Evolutionary conservation across 805 yeast genomes (phyloP).

Genomic region (Saccharomycopsis fibuligera): DNA sequence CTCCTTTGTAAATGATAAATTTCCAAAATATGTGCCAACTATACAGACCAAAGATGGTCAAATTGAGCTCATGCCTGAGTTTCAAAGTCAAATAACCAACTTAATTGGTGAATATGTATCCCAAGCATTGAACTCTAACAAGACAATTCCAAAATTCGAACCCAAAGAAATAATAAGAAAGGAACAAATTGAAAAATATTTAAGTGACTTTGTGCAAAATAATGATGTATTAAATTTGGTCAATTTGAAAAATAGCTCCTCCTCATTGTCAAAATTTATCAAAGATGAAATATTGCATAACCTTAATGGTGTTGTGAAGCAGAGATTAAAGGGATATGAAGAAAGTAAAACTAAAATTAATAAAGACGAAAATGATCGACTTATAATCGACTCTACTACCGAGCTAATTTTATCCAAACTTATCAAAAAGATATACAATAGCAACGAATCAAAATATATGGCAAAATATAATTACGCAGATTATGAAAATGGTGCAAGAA

Average conservation of each 20-base stretch:
- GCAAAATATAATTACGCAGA: slow-evolving; percentile 16
- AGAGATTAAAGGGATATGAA: too few relatives aligned
- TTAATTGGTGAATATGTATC: not conserved
- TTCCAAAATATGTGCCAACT: slow-evolving; percentile 10
- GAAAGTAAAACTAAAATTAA: not conserved
- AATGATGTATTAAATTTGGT: slow-evolving; percentile 1
- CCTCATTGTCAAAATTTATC: not conserved
- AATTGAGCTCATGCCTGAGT: not conserved
- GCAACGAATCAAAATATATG: not conserved
- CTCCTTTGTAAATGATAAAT: not conserved
- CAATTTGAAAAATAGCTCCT: not conserved
- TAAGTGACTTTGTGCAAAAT: slow-evolving; percentile 1
- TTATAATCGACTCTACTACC: slow-evolving; percentile 18
- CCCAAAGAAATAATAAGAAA: not conserved
- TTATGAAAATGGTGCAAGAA: slow-evolving; percentile 21
- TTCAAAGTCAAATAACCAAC: slow-evolving; percentile 1
- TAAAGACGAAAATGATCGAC: not conserved
- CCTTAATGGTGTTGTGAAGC: too few relatives aligned
- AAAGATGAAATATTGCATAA: slow-evolving; percentile 8
- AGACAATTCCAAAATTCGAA: not conserved
- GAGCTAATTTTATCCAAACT: slow-evolving; percentile 12
- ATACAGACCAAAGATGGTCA: not conserved
- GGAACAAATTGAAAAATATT: not conserved
- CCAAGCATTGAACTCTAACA: not conserved
- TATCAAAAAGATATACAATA: slow-evolving; percentile 5